phyloP scores from a whole-genome alignment of 2,329 filamentous ascomycete genomes.

The Colletotrichum lupini region DNA sequence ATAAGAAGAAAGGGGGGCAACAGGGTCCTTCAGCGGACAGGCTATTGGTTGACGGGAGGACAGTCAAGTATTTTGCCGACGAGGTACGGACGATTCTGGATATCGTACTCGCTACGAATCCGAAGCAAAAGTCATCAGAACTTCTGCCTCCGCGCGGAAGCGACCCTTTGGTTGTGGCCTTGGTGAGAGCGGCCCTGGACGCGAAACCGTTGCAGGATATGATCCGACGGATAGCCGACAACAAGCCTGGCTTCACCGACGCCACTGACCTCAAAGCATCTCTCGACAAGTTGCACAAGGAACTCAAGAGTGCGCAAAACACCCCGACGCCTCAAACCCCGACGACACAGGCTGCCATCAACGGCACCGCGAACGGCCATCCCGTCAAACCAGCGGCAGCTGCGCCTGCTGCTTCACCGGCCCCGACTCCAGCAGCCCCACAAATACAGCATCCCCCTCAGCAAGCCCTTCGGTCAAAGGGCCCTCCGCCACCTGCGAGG shows the following conservation, averaged over 20 bases:
- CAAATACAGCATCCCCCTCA: conserved; percentile 48
- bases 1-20: conserved; percentile 61
- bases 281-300: conserved; percentile 59
- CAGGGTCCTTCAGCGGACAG: conserved; percentile 66
- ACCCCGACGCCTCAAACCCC: conserved; percentile 40
- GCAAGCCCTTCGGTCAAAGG: conserved; percentile 70
- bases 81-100: conserved; percentile 68
- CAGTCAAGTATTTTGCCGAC: conserved; percentile 69
- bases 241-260: conserved; percentile 62
- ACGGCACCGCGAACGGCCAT: conserved; percentile 47
- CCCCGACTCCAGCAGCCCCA: conserved; percentile 9
- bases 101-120: conserved; percentile 69
- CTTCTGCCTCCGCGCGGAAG: conserved; percentile 64
- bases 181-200: conserved; percentile 69
- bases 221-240: conserved; percentile 65
- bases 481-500: conserved; percentile 60
- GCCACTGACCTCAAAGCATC: conserved; percentile 64
- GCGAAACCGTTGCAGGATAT: conserved; percentile 58
- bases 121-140: conserved; percentile 64
- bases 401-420: conserved; percentile 19
- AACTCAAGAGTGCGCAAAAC: conserved; percentile 44
- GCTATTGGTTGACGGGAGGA: conserved; percentile 65
- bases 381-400: conserved; percentile 12
- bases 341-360: conserved; percentile 44
- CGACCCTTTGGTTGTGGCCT: conserved; percentile 65